These are phyloP conservation scores for Begonia peltatifolia DNA, from an alignment of 306 rosid species.

Conservation along the genomic window DNA sequence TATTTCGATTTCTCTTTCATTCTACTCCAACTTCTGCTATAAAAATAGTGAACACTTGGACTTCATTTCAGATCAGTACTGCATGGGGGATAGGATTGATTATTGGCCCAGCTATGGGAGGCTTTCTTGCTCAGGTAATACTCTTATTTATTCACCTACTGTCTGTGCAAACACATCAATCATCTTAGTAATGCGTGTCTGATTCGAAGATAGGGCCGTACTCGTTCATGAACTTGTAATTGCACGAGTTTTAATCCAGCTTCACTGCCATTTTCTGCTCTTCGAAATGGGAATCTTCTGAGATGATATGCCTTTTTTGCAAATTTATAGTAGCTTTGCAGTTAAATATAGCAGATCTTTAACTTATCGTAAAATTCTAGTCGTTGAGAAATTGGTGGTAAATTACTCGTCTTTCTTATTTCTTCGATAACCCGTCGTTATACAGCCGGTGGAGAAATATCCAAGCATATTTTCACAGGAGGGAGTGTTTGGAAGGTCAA, in stretches of 20 bases:
- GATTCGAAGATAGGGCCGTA: no score
- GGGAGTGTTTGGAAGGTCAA: constrained; percentile 69
- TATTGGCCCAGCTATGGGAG: constrained; percentile 87
- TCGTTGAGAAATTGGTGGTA: not conserved
- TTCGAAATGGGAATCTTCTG: no score
- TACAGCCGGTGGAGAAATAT: constrained; percentile 76
- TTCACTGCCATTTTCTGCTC: no score
- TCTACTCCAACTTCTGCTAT: constrained; percentile 1
- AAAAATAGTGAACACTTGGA: constrained; percentile 1
- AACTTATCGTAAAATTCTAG: no score
- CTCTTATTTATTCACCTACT: constrained; percentile 7
- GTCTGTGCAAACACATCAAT: not conserved
- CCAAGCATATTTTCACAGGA: constrained; percentile 45
- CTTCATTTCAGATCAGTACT: constrained; percentile 47
- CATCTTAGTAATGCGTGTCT: no score
- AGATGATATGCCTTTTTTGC: no score
- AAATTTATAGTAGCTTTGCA: no score
- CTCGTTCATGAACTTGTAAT: no score
- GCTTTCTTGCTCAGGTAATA: constrained; percentile 73
- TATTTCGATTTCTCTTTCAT: not conserved
- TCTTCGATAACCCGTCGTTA: not conserved
- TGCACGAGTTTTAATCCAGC: no score
- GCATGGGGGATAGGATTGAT: constrained; percentile 73
- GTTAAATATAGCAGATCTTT: no score
- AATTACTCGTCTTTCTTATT: not conserved